These are phyloP conservation scores for Phytopythium cucurbitacearum DNA, from an alignment of 352 stramenopile genomes.

Conservation along the genomic window DNA sequence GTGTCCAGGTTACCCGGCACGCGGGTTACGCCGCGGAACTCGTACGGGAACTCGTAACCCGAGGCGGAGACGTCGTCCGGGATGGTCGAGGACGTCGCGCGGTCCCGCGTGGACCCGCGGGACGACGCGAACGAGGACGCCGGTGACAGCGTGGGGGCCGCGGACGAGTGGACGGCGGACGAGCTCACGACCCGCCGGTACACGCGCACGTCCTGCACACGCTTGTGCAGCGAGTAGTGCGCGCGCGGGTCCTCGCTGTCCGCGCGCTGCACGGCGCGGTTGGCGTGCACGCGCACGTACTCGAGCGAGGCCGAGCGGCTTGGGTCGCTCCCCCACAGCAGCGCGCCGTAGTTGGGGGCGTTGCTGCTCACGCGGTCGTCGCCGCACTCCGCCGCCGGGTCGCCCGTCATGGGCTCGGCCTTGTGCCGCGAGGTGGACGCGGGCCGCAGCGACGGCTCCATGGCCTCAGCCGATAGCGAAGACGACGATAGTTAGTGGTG, in stretches of 20 bases:
- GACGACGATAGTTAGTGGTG: too few relatives aligned
- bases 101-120: conserved; percentile 12
- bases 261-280: conserved; percentile 34
- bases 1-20: conserved; percentile 54
- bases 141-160: conserved; percentile 8
- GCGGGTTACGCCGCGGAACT: conserved; percentile 66
- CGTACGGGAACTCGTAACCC: conserved; percentile 20
- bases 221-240: conserved; percentile 47
- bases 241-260: conserved; percentile 42
- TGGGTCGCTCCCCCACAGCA: conserved; percentile 38
- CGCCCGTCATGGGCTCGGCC: too few relatives aligned
- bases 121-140: conserved; percentile 27
- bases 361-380: conserved; percentile 16
- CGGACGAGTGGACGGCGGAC: conserved; percentile 10
- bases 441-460: too few relatives aligned
- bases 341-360: conserved; percentile 24
- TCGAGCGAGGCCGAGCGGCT: conserved; percentile 36
- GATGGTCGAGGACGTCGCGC: conserved; percentile 7
- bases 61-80: conserved; percentile 8
- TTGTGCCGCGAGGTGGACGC: too few relatives aligned
- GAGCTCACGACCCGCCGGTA: conserved; percentile 41
- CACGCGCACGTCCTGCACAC: conserved; percentile 61
- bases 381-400: conserved; percentile 7
- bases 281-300: conserved; percentile 51
- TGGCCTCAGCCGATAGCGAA: too few relatives aligned